A percentile compares a stretch with the other conserved stretches of the same genome.
These are phyloP conservation scores for Populus alba DNA, from an alignment of 345 rosid species.

Conservation along the genomic window DNA sequence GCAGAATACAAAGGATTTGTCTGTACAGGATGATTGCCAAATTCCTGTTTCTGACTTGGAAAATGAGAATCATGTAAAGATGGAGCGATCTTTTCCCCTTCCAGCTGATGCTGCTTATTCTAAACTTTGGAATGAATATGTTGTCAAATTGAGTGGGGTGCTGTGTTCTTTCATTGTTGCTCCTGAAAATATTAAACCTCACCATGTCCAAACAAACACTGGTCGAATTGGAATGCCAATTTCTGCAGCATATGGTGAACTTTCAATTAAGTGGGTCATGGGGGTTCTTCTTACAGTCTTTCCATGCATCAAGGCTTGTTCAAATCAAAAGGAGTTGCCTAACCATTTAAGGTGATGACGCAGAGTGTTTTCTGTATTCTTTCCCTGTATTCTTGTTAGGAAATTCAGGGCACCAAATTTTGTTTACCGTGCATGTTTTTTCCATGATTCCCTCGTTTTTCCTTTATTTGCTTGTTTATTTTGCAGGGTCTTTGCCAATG, in stretches of 20 bases:
- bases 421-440: neutral
- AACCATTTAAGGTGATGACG: slow-evolving; percentile 45
- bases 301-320: slow-evolving; percentile 65
- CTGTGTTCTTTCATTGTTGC: slow-evolving; percentile 58
- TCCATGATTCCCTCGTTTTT: slow-evolving; percentile 1
- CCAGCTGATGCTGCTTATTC: slow-evolving; percentile 34
- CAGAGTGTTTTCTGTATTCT: neutral
- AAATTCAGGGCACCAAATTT: neutral
- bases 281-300: slow-evolving; percentile 58
- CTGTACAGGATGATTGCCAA: slow-evolving; percentile 26
- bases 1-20: slow-evolving; percentile 34
- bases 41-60: slow-evolving; percentile 21
- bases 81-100: slow-evolving; percentile 28
- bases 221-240: slow-evolving; percentile 34
- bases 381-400: neutral
- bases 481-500: slow-evolving; percentile 47
- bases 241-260: slow-evolving; percentile 55
- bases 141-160: slow-evolving; percentile 47
- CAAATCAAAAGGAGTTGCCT: slow-evolving; percentile 55
- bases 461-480: slow-evolving; percentile 3
- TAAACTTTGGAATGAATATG: slow-evolving; percentile 51
- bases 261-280: slow-evolving; percentile 66
- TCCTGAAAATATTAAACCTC: slow-evolving; percentile 41
- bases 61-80: slow-evolving; percentile 16
- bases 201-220: slow-evolving; percentile 27